Base-by-base conservation (phyloP, 176 grass and related monocot genomes). In the Aegilops bicornis region DNA sequence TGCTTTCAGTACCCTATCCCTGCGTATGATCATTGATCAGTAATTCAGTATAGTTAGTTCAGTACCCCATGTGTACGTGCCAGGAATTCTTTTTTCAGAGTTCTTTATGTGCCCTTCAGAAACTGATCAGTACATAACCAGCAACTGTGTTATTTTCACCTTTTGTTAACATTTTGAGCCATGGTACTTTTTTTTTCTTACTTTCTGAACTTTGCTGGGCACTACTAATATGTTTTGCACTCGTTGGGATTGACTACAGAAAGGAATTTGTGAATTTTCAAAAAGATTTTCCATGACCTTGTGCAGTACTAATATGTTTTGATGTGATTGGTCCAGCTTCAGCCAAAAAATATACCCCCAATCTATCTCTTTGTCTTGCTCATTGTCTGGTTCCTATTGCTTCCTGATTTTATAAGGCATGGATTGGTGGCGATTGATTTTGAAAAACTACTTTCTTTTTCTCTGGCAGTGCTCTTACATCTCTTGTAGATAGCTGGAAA, bases 311-410 rank as follows among this genome's bases (percentile, higher is more conserved):
- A 54, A 56, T 37, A 31, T 86, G 27, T 47, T 87, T 67, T 79
- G 35, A 73, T 75, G 81, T 62, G 67, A 76, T 80, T 69, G 72
- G 60, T 75, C 81, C 60, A 62, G 60, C 42, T 84, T 43, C 15
- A 89, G 33, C 10, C 45, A 69, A 45, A 33, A 58, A 78, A 82
- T 50, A 42, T 70, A 3, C 9, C 48, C 27, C 65, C 52, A 91
- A 70, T 80, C 76, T 76, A 76, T 76, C 30, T 54, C 4, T 75
- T 67, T 91, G 85, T 77, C 62, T 4, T 85, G 67, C 77, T 69
- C 35, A 17, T 84, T 85, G 77, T 71, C 79, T 91, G 82, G 69
- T 77, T 81, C 35, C 61, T 62, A 24, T 77, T 77, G n/a, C 17
- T 76, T 63, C 48, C 16, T 50, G 24, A 69, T 52, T 84, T 76